Evolutionary conservation across 306 rosid species (phyloP).

Genomic region (Trichosanthes cucumerina): DNA sequence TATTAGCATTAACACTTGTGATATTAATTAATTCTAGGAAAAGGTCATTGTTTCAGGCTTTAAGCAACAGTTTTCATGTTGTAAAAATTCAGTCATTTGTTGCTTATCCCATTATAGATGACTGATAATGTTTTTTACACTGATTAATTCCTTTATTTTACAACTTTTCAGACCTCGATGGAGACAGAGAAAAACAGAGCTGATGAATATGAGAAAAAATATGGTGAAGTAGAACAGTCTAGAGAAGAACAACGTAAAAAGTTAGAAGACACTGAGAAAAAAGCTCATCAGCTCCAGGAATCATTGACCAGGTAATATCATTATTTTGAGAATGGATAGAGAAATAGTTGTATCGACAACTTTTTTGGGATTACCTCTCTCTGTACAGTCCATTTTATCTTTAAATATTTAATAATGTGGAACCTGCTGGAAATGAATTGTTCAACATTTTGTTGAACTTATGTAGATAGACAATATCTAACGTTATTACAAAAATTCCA

Average conservation of each 20-base stretch:
- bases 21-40: background rate
- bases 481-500: background rate
- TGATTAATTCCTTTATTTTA: slow-evolving; percentile 45
- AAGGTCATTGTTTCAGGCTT: background rate
- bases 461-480: background rate
- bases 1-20: background rate
- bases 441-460: background rate
- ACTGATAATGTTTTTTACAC: background rate
- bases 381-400: slow-evolving; percentile 15
- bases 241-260: slow-evolving; percentile 64
- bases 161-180: slow-evolving; percentile 59
- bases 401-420: slow-evolving; percentile 30
- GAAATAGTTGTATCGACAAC: background rate
- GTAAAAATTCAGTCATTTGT: background rate
- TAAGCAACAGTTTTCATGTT: background rate
- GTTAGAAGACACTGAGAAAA: slow-evolving; percentile 66
- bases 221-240: slow-evolving; percentile 60
- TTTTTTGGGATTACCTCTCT: slow-evolving; percentile 13
- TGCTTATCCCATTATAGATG: slow-evolving; percentile 14
- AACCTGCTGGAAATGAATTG: background rate
- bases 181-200: slow-evolving; percentile 56
- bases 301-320: slow-evolving; percentile 77
- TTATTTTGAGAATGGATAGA: slow-evolving; percentile 22
- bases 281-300: slow-evolving; percentile 86
- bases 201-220: slow-evolving; percentile 48